Base-by-base conservation (phyloP, 1,284 basidiomycete genomes). In the Taiwanofungus camphoratus region DNA sequence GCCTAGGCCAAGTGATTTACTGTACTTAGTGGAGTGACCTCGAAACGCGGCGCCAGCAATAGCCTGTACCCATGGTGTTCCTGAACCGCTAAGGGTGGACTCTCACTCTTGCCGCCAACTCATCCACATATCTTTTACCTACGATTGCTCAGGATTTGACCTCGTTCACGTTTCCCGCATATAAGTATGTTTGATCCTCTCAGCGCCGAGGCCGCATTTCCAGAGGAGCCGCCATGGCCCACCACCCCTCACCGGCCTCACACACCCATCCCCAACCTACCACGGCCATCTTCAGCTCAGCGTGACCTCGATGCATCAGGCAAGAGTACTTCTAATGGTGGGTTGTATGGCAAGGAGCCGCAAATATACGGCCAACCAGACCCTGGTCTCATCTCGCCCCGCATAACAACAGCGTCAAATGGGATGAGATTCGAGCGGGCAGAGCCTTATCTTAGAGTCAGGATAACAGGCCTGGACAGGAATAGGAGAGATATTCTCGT, bases 401-500 rank as follows among this genome's bases (percentile, higher is more conserved):
- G 75, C 41, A 70, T 75, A 1, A 78, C 77, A 19, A 69, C 75
- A 2, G 71, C 73, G 18, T 70, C 79, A 0, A 87, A 87, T 58
- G 87, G 87, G 3, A 62, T 67, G 19, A 79, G 70, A 48, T 83
- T 76, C 50, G 87, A 90, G 67, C 84, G 76, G 64, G 68, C 67
- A 26, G 87, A 86, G 53, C 87, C 87, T 21, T 93, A 88, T 64
- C 72, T 96, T 51, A 76, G 89, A 54, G 87, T 94, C 36, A 76
- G 91, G 58, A 87, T 97, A 48, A 87, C 88, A 9, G 87, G 83
- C 12, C 65, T 97, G 56, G 93, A 97, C 66, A 79, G 93, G 65
- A 96, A 96, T 68, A 76, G 91, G 61, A 79, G 92, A 57, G 93
- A 97, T 58, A 83, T 94, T 42, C 77, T 96, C 55, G 73, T 97